These are phyloP conservation scores for Aristolochia fimbriata DNA, from an alignment of 164 flowering plant species.

Conservation along the genomic window DNA sequence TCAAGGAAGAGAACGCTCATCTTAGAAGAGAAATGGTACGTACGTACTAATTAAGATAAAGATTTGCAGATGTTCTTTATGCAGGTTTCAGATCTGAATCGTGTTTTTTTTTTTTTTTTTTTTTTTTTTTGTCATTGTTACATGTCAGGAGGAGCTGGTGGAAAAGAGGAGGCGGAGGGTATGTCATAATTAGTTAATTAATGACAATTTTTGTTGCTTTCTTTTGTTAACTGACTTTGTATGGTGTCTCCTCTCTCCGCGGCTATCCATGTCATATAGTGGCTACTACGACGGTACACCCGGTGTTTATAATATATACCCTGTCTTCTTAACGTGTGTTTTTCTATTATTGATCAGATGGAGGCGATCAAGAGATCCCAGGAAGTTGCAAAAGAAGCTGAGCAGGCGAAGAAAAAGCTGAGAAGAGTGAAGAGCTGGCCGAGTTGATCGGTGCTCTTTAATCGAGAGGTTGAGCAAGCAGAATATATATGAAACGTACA, in stretches of 20 bases:
- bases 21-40: constrained; percentile 63
- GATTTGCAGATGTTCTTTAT: neutral
- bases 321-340: too few species aligned
- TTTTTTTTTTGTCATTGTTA: too few species aligned
- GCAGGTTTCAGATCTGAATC: too few species aligned
- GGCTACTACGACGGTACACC: too few species aligned
- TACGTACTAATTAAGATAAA: neutral
- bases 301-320: too few species aligned
- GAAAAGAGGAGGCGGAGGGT: constrained; percentile 5
- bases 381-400: neutral
- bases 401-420: neutral
- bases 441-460: neutral
- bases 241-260: neutral
- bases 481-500: too few species aligned
- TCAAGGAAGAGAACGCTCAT: constrained; percentile 70
- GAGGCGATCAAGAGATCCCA: neutral
- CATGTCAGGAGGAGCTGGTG: constrained; percentile 3
- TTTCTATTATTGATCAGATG: neutral
- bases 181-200: too few species aligned
- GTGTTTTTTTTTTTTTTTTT: too few species aligned
- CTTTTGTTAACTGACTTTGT: too few species aligned
- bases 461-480: too few species aligned
- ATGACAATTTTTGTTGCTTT: too few species aligned
- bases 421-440: constrained; percentile 2
- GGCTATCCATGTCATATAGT: neutral